Evolutionary conservation across 805 yeast species (phyloP).

Genomic region (Saturnispora ahearnii): DNA sequence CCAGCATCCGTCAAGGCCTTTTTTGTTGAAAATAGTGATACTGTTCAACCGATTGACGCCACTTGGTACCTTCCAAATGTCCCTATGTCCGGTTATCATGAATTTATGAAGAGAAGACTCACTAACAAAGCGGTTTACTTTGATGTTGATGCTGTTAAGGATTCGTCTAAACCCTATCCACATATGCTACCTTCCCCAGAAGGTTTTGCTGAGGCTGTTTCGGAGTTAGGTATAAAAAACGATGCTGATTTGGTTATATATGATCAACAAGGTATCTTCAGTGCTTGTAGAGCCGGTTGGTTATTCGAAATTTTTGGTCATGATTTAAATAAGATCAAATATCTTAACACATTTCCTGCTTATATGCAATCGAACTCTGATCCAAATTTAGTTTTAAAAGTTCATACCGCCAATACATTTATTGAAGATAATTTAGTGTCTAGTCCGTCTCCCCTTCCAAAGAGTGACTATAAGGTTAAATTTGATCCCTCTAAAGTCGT

Average conservation of each 20-base stretch:
- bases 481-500: conserved; percentile 45
- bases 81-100: conserved; percentile 49
- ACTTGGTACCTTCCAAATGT: conserved; percentile 88
- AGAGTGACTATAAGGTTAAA: conserved; percentile 28
- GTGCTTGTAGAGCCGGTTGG: conserved; percentile 92
- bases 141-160: conserved; percentile 66
- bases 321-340: conserved; percentile 37
- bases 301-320: conserved; percentile 77
- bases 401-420: conserved; percentile 19
- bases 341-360: conserved; percentile 59
- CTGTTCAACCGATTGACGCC: conserved; percentile 60
- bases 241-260: conserved; percentile 67
- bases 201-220: conserved; percentile 45
- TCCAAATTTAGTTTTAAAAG: conserved; percentile 19
- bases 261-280: conserved; percentile 77
- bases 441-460: conserved; percentile 18
- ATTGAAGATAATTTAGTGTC: conserved; percentile 15
- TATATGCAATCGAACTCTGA: conserved; percentile 20
- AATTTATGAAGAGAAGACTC: conserved; percentile 47
- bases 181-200: conserved; percentile 76
- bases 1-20: conserved; percentile 18
- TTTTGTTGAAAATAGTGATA: conserved; percentile 8
- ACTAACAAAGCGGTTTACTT: conserved; percentile 62
- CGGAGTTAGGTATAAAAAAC: conserved; percentile 45
- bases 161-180: conserved; percentile 56